Evolutionary conservation across 345 rosid species (phyloP), one percentile per base, ranked within the genome.

Genomic region (Camelina laxa): DNA sequence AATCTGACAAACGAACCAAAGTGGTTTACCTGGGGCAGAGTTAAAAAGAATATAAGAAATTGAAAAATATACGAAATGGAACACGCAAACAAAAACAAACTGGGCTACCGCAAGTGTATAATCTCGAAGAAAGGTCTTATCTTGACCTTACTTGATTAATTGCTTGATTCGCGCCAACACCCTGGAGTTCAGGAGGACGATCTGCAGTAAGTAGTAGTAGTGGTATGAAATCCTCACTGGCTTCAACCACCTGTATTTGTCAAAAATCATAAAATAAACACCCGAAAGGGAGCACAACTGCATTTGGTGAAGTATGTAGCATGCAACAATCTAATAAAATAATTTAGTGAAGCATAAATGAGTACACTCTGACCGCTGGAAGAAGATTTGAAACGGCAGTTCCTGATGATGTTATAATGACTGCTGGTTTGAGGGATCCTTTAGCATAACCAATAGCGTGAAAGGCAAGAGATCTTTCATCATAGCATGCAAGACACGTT

Each of bases 311-410:
- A 62, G 71, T 22, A 67, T 17, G 42, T 55, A 21, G 47, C 45
- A 66, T 17, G 69, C 35, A 67, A 57, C 42, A 45, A 39, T 14
- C 50, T 44, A 55, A 44, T 8, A 65, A 55, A n/a, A 58, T 3
- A 70, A 54, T 39, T 68, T 41, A 21, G 54, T 55, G 58, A 60
- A 13, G 64, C 59, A 38, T 20, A 75, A 21, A 69, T 62, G 36
- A 53, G 61, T 12, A 70, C 6, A 75, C 3, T 73, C 98, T 93
- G 74, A 94, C 98, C 81, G 98, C 97, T 60, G 98, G 98, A 80
- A 89, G 84, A 84, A 94, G 98, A 84, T 94, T 94, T 70, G 98
- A 94, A 68, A 91, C 96, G 33, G 98, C 98, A 56, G 98, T 94
- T 82, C 98, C 98, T 60, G 98, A 94, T 33, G 98, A 83, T 44